Evolutionary conservation across 441 rosid genomes (phyloP), one percentile per base, ranked within the genome.

Genomic region (Codiaeum variegatum): DNA sequence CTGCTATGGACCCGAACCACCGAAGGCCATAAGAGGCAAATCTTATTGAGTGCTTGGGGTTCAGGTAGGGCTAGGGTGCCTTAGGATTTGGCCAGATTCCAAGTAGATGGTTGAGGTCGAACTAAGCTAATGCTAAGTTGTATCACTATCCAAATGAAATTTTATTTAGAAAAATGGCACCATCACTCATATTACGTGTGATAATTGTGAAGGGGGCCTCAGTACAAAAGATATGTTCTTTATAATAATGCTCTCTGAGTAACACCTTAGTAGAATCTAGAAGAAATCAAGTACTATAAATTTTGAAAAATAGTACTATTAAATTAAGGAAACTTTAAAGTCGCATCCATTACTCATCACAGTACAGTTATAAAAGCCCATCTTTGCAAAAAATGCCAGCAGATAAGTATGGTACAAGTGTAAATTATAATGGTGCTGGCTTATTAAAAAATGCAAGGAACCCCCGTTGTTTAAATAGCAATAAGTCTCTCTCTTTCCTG

Each of bases 361-460:
- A 66, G 73, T 56, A 74, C 59, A 58, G 52, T 47, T 58, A 9
- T 10, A 40, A 66, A 66, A 34, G 44, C 31, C 13, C 16, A 47
- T 66, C 67, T 58, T 59, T 11, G 6, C 31, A n/a, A 11, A 10
- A 23, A 36, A 47, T 59, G 60, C 61, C 52, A 42, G 34, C 73
- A 68, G 55, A 77, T 71, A 67, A 73, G 75, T 23, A 62, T 28
- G 66, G 29, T 67, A 63, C 66, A 67, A 56, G 26, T 47, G 71
- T 69, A 61, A 52, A 38, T 73, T 36, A 73, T 56, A 63, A 72
- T 69, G 77, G 60, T 7, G 59, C 44, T 23, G 23, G 67, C 85
- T 87, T 67, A 66, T 71, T 16, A 56, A 83, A 87, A 40, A 87
- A 82, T 64, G 46, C 64, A 61, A 75, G 87, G 84, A 73, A 42